Percentiles rank a stretch among this genome's conserved stretches.
phyloP scores from a whole-genome alignment of 1,139 yeast genomes.

The Lodderomyces metapsilosis region DNA sequence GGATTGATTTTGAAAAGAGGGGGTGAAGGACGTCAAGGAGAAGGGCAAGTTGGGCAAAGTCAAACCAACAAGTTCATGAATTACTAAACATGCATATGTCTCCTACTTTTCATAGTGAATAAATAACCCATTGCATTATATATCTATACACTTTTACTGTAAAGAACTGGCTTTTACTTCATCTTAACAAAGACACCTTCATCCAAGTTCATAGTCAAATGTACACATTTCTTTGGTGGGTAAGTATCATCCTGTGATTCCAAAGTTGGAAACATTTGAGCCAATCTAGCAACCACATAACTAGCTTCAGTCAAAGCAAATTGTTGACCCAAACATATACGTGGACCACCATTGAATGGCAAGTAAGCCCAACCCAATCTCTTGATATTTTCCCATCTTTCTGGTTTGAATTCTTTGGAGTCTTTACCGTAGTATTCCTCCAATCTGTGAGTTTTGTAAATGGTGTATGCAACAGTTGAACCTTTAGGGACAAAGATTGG shows the following conservation, averaged over 20 bases:
- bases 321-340: constrained; percentile 62
- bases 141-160: background rate
- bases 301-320: constrained; percentile 59
- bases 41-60: background rate
- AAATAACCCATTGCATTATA: background rate
- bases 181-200: constrained; percentile 24
- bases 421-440: constrained; percentile 48
- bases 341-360: constrained; percentile 63
- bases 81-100: no score
- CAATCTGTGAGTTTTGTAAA: constrained; percentile 47
- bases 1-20: constrained; percentile 8
- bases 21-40: constrained; percentile 1
- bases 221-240: constrained; percentile 32
- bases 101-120: background rate
- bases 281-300: constrained; percentile 45
- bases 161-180: constrained; percentile 12
- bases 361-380: constrained; percentile 52
- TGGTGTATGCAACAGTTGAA: constrained; percentile 41
- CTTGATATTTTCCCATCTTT: constrained; percentile 43
- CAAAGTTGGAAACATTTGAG: constrained; percentile 39
- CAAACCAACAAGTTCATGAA: constrained; percentile 5
- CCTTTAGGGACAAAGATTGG: constrained; percentile 51
- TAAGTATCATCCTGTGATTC: constrained; percentile 24
- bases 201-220: constrained; percentile 29
- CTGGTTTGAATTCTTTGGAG: constrained; percentile 47